Evolutionary conservation across 2,329 filamentous ascomycete species (phyloP), one percentile per base, ranked within the genome.

Genomic region (Paracorniculantispora psalliotae): DNA sequence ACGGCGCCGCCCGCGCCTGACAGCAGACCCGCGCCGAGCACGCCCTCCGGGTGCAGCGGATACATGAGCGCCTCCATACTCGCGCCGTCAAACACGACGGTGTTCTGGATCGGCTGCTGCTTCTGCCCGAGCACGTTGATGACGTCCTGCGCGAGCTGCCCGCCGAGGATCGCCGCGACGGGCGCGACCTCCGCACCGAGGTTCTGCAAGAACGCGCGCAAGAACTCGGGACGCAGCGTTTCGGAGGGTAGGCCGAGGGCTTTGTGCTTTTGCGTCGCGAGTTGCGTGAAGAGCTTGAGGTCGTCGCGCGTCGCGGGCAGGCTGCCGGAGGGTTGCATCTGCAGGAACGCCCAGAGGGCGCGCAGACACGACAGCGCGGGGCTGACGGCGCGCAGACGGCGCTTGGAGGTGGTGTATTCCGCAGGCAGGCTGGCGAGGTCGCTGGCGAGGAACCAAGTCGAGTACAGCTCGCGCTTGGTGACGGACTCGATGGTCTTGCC

Each of bases 91-190:
- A 97, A 96, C 21, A 97, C 79, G 52, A 96, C 83, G 71, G 96
- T 85, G 72, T 99, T 99, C 76, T 99, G 94, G 44, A 99, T 89
- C 1, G 94, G 94, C 73, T 97, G 94, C 75, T 97, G 92, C 43
- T 89, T 86, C 70, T 90, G 86, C 51, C 92, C 91, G 6, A 97
- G 82, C 33, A 97, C 92, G 68, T 97, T 97, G 75, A 99, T 97
- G 54, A 96, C 92, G 70, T 99, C 94, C 75, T 99, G 94, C 1
- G 93, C 91, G 17, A 99, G 81, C 71, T 92, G 86, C 10, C 92
- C 94, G 51, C 94, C 94, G 12, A 99, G 79, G 60, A 96, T 91
- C 1, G 94, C 92, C 0, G 90, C 88, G 9, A 96, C 91, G 8
- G 94, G 92, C 13, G 90, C 87, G 41, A 97, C 78, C 75, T 97